Evolutionary conservation across 1,284 basidiomycete species (phyloP).

Genomic region (Vanrija sp.): DNA sequence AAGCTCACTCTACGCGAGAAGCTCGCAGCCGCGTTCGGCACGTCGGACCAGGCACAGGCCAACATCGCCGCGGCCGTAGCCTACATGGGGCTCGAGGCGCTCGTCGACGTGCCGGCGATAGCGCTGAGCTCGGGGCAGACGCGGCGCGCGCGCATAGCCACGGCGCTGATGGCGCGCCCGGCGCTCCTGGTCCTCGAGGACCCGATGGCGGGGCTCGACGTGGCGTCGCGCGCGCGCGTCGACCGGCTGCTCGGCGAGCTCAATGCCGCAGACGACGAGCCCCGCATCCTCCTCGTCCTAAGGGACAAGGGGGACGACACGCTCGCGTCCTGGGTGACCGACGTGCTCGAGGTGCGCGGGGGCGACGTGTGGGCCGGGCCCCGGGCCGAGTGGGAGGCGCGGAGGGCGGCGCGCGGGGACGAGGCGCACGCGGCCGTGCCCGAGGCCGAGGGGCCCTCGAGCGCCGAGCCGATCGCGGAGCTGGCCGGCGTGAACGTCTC

Average conservation of each 20-base stretch:
- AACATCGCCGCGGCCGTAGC: conserved; percentile 52
- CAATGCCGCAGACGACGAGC: conserved; percentile 28
- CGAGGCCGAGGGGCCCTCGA: conserved; percentile 45
- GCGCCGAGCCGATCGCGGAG: conserved; percentile 55
- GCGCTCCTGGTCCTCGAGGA: conserved; percentile 77
- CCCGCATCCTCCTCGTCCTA: conserved; percentile 69
- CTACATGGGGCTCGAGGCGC: conserved; percentile 56
- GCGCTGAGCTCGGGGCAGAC: conserved; percentile 91
- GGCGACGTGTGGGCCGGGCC: conserved; percentile 54
- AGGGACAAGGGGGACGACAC: conserved; percentile 65
- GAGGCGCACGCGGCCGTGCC: conserved; percentile 51
- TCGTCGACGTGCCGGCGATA: conserved; percentile 76
- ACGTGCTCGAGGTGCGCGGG: conserved; percentile 62
- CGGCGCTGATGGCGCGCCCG: conserved; percentile 67
- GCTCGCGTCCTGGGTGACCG: conserved; percentile 76
- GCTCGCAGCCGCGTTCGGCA: conserved; percentile 20
- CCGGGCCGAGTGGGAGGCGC: conserved; percentile 47
- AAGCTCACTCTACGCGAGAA: conserved; percentile 49
- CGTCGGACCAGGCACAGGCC: conserved; percentile 47
- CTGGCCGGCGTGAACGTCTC: conserved; percentile 66
- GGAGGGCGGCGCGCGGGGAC: conserved; percentile 54
- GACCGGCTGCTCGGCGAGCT: conserved; percentile 36
- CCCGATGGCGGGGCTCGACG: conserved; percentile 55
- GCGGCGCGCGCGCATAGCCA: conserved; percentile 74
- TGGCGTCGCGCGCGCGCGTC: conserved; percentile 39